Evolutionary conservation across 352 stramenopile species (phyloP), one percentile per base, ranked within the genome.

Genomic region (Globisporangium polare): DNA sequence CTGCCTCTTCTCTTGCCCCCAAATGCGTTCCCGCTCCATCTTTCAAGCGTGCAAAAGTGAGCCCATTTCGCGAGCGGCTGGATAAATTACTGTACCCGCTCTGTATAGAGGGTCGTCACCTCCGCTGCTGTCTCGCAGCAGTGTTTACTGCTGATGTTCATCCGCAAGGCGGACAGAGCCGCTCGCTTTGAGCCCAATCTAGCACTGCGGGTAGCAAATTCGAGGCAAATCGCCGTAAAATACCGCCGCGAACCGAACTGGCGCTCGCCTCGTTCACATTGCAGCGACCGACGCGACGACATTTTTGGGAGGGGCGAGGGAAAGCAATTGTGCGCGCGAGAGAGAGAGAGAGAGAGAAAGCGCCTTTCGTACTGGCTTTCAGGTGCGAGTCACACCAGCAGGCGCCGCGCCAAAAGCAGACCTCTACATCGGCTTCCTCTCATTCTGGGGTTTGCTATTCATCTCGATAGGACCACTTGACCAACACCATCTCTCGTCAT

Each of bases 401-500:
- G 39, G 15, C 39, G 39, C n/a, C n/a, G n/a, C n/a, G n/a, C 15
- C 12, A 43, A 18, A 13, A 43, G 17, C 9, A 43, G 20, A 35
- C 47, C 51, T 60, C 60, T 60, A 55, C 60, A 26, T 42, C 20
- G 3, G 7, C 12, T 27, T 52, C 29, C n/a, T 22, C 52, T 65
- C 60, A 65, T 53, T 65, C 47, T 63, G 35, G 58, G 58, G 58
- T 58, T 65, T 59, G 37, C 50, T n/a, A 39, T 39, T 55, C 51
- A 41, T 42, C 35, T 33, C 29, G 29, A 46, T 35, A 29, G 29
- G 52, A 43, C 37, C 50, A 46, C 59, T 57, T 50, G 41, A 65
- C 60, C 60, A 29, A 55, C 41, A 56, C 58, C 58, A 49, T 49
- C 52, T 24, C 31, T 41, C 27, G 29, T n/a, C 51, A 60, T 49